These are phyloP conservation scores for Gnomoniopsis sp. DNA, from an alignment of 2,329 filamentous ascomycete species.

Conservation along the genomic window DNA sequence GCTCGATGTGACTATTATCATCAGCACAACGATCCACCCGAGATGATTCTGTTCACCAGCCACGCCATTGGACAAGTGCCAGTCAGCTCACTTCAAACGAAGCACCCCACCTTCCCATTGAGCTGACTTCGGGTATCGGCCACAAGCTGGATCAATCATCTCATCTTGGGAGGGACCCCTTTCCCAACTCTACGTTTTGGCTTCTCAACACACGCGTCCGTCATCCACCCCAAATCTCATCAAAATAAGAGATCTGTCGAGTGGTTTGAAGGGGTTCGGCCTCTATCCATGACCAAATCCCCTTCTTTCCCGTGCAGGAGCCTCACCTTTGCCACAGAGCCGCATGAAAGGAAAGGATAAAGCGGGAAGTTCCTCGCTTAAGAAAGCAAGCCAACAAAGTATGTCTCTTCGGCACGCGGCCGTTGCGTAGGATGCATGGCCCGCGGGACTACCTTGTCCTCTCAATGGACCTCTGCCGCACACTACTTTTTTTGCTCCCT, in stretches of 20 bases:
- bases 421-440: no score
- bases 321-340: not conserved
- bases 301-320: not conserved
- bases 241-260: not conserved
- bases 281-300: not conserved
- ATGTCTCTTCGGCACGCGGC: not conserved
- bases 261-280: not conserved
- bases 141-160: not conserved
- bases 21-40: not conserved
- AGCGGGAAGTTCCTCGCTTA: not conserved
- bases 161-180: not conserved
- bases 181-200: not conserved
- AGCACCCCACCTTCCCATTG: not conserved
- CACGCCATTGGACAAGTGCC: not conserved
- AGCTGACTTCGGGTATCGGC: not conserved
- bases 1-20: not conserved
- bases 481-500: not conserved
- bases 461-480: not conserved
- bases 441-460: not conserved
- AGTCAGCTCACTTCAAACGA: not conserved
- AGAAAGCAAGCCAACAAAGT: slow-evolving; percentile 1
- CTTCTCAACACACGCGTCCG: not conserved
- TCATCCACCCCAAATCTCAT: not conserved
- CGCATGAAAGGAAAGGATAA: not conserved
- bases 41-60: not conserved